Evolutionary conservation across 495 filamentous ascomycete genomes (phyloP).

Genomic region (Aspergillus nanangensis): DNA sequence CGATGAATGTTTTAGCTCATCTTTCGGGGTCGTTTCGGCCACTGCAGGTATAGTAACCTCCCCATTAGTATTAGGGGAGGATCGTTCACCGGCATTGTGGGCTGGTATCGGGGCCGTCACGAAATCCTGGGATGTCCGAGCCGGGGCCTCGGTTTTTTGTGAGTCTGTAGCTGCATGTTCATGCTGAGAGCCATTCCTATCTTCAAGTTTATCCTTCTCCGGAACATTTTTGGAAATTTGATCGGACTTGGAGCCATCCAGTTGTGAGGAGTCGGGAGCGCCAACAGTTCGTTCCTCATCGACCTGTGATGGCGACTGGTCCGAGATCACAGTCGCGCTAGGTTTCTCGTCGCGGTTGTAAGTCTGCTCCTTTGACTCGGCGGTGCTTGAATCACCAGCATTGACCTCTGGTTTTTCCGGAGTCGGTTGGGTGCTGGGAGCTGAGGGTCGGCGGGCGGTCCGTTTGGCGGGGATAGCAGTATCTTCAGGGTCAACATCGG

Average conservation of each 20-base stretch:
- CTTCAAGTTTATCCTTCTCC: no score
- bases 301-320: slow-evolving; percentile 26
- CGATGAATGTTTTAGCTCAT: slow-evolving; percentile 13
- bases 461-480: slow-evolving; percentile 61
- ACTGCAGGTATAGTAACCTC: slow-evolving; percentile 9
- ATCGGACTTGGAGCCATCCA: slow-evolving; percentile 26
- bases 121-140: slow-evolving; percentile 6
- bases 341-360: slow-evolving; percentile 49
- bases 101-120: no score
- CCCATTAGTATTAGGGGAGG: slow-evolving; percentile 3
- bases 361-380: slow-evolving; percentile 50
- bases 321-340: slow-evolving; percentile 29
- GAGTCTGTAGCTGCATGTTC: slow-evolving; percentile 1
- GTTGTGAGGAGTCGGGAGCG: slow-evolving; percentile 14
- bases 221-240: no score
- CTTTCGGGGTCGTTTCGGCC: slow-evolving; percentile 12
- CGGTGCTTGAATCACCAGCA: slow-evolving; percentile 48
- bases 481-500: slow-evolving; percentile 58
- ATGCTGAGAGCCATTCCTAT: no score
- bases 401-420: slow-evolving; percentile 48
- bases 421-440: slow-evolving; percentile 49
- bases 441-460: slow-evolving; percentile 49
- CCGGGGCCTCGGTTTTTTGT: slow-evolving; percentile 9
- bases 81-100: slow-evolving; percentile 5
- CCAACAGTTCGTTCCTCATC: slow-evolving; percentile 26